These are phyloP conservation scores for Claviceps humidiphila DNA, from an alignment of 2,329 filamentous ascomycete genomes.

Conservation along the genomic window DNA sequence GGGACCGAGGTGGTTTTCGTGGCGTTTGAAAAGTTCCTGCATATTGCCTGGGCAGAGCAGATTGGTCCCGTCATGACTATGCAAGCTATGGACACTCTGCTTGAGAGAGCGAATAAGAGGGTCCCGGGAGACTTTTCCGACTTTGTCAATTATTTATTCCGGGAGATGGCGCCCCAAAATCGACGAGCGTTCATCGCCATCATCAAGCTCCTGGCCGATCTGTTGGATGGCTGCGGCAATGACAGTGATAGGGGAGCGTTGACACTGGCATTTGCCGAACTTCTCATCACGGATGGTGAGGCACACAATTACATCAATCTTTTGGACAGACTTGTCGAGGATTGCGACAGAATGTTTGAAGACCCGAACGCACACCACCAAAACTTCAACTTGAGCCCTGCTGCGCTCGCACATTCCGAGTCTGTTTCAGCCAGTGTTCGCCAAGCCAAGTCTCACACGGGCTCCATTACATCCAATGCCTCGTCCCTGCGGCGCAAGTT, in stretches of 20 bases:
- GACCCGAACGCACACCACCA: conserved; percentile 34
- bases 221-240: conserved; percentile 81
- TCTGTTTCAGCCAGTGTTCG: conserved; percentile 43
- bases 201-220: conserved; percentile 72
- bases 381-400: conserved; percentile 13
- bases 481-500: conserved; percentile 78
- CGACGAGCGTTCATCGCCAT: conserved; percentile 69
- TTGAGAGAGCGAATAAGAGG: conserved; percentile 50
- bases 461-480: conserved; percentile 71
- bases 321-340: conserved; percentile 77
- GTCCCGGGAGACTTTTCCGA: conserved; percentile 62
- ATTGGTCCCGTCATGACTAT: conserved; percentile 74
- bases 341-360: conserved; percentile 80
- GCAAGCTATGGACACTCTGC: conserved; percentile 59
- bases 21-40: conserved; percentile 86
- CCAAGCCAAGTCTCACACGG: conserved; percentile 48
- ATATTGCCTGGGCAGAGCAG: conserved; percentile 74
- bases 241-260: conserved; percentile 82
- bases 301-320: conserved; percentile 78
- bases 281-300: conserved; percentile 65
- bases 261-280: conserved; percentile 77
- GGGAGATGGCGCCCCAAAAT: conserved; percentile 56
- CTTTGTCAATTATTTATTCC: conserved; percentile 51
- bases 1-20: conserved; percentile 77
- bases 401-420: conserved; percentile 34